phyloP scores from a whole-genome alignment of 805 yeast species.

The Starmerella bacillaris region DNA sequence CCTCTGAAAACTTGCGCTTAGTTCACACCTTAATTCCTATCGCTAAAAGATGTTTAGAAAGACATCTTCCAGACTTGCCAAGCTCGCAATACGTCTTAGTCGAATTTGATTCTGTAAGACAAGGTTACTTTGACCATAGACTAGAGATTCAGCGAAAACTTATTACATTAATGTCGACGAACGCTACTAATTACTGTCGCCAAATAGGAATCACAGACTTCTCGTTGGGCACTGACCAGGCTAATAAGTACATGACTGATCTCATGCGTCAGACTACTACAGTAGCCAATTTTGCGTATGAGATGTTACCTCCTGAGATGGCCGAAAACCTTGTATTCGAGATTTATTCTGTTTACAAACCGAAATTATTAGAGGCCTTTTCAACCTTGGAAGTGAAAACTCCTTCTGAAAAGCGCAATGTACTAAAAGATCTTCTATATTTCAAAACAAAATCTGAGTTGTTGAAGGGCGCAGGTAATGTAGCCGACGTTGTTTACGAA shows the following conservation, averaged over 20 bases:
- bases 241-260: conserved; percentile 46
- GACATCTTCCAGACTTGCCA: conserved; percentile 16
- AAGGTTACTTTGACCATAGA: conserved; percentile 40
- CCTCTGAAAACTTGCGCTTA: conserved; percentile 44
- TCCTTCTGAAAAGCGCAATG: conserved; percentile 28
- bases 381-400: conserved; percentile 25
- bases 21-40: conserved; percentile 27
- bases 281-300: conserved; percentile 39
- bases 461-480: conserved; percentile 40
- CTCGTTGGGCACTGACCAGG: conserved; percentile 27
- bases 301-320: conserved; percentile 31
- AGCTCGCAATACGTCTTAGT: neutral
- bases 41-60: conserved; percentile 20
- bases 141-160: conserved; percentile 44
- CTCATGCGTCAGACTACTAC: conserved; percentile 51
- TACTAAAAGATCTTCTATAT: conserved; percentile 43
- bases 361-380: conserved; percentile 35
- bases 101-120: conserved; percentile 26
- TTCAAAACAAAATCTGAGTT: conserved; percentile 44
- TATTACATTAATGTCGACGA: conserved; percentile 53
- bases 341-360: conserved; percentile 37
- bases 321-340: conserved; percentile 19
- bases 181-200: conserved; percentile 35
- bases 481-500: conserved; percentile 47
- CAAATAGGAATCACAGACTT: conserved; percentile 31